These are phyloP conservation scores for Acer negundo DNA, from an alignment of 345 rosid species.

Conservation along the genomic window DNA sequence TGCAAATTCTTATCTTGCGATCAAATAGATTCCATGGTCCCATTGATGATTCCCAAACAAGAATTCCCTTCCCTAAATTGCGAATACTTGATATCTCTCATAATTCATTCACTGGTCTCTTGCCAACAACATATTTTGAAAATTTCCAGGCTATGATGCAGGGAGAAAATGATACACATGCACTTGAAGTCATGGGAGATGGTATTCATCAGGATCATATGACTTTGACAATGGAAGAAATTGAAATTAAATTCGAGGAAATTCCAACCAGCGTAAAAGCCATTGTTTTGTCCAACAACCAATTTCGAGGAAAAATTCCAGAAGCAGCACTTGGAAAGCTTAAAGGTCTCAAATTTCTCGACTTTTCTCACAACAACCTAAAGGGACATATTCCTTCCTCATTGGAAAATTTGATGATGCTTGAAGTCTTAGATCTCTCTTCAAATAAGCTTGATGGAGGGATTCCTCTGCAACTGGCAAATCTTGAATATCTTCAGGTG, in stretches of 20 bases:
- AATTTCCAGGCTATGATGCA: not conserved
- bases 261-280: not conserved
- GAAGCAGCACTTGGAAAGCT: not conserved
- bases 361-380: not conserved
- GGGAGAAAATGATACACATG: no score
- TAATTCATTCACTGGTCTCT: not conserved
- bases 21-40: slow-evolving; percentile 24
- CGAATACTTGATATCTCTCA: not conserved
- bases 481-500: not conserved
- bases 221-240: slow-evolving; percentile 9
- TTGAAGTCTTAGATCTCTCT: not conserved
- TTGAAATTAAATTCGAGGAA: not conserved
- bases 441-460: not conserved
- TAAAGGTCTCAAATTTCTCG: not conserved
- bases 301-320: slow-evolving; percentile 17
- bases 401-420: not conserved
- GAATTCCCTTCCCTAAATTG: not conserved
- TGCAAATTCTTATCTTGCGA: slow-evolving; percentile 23
- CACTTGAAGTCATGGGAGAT: not conserved
- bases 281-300: slow-evolving; percentile 15
- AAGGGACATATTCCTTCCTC: not conserved
- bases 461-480: not conserved
- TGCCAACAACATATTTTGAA: not conserved
- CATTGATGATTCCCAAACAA: not conserved
- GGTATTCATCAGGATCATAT: not conserved